Evolutionary conservation across 129 eudicot species (phyloP), one percentile per base, ranked within the genome.

Genomic region (Helichrysum umbraculigerum): DNA sequence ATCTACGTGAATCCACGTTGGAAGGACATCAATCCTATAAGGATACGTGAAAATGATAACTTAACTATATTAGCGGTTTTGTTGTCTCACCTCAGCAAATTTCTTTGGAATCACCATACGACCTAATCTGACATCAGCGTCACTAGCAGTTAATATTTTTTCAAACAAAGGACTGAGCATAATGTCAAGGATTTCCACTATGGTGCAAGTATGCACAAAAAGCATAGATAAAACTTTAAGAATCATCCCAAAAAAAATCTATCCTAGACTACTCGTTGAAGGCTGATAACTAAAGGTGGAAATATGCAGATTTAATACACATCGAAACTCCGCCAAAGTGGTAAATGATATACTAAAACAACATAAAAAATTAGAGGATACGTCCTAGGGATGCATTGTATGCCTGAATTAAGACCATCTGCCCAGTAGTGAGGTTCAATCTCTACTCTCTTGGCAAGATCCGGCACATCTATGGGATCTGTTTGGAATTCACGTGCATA

Each of bases 41-140:
- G 66, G 68, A 37, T 67, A 56, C 37, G 41, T 73, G 76, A 68
- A 58, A 68, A 77, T 57, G 69, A 44, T 28, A 51, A 66, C 1
- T 21, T 54, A 20, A 29, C 47, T 69, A 73, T 58, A 78, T 68
- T 47, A 51, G 33, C 52, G 3, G 61, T 51, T 67, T 75, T 50
- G 39, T 14, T 73, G 52, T 66, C 89, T 82, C 82, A 88, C 97
- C 87, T 88, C 95, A 12, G 95, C 97, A 28, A 75, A 86, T 62
- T 57, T 79, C 77, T 81, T 91, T 14, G 97, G 90, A 74, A 91
- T 72, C 74, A 87, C 82, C 37, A 88, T 78, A 37, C 90, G 95
- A 4, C 85, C 87, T 16, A 62, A 77, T 77, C 77, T 85, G 50
- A 50, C 65, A 54, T 91, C 91, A 37, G 84, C 85, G 44, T 91